Evolutionary conservation across 768 basidiomycete species (phyloP), one percentile per base, ranked within the genome.

Genomic region (Trametes gibbosa): DNA sequence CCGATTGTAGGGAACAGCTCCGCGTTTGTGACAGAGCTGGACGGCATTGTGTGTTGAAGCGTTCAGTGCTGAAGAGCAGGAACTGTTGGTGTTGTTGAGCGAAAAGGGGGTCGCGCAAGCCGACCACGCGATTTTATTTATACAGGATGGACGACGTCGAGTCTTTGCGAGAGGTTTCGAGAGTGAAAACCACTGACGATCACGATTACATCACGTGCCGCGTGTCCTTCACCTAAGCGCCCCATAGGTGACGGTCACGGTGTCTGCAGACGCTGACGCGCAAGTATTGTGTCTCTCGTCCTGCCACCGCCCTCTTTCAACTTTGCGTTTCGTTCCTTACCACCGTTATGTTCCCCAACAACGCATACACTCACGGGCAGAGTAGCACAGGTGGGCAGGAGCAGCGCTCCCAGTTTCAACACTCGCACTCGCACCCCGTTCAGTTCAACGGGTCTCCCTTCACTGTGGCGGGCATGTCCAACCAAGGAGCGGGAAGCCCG

Each of bases 401-500:
- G 32, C 61, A 59, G 32, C 66, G 69, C 4, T 49, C 61, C 1
- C 53, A 29, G 14, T 66, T 66, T 56, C 25, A 56, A 5, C 69
- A 70, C 57, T 71, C 72, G 5, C 70, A 71, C 43, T 66, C 71
- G 23, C 67, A 65, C 46, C 56, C 64, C 10, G 53, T 54, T 17
- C 64, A 68, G 32, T 58, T 63, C 35, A 66, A 65, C 56, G 63
- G 64, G 42, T 64, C 68, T 29, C 75, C 69, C 0, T 87, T 86
- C 64, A 75, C 79, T 1, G 83, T 86, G 29, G 84, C 84, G 12
- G 84, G 84, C 24, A 83, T 87, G 81, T 77, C 82, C 9, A 76
- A 79, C 9, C 80, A 83, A 21, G 75, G 78, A 16, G 72, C 73
- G 73, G 9, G 84, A 80, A 73, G 72, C 50, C 78, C 84, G 1